Evolutionary conservation across 371 early-diverging fungal genomes (phyloP).

Genomic region (Gilbertella persicaria): DNA sequence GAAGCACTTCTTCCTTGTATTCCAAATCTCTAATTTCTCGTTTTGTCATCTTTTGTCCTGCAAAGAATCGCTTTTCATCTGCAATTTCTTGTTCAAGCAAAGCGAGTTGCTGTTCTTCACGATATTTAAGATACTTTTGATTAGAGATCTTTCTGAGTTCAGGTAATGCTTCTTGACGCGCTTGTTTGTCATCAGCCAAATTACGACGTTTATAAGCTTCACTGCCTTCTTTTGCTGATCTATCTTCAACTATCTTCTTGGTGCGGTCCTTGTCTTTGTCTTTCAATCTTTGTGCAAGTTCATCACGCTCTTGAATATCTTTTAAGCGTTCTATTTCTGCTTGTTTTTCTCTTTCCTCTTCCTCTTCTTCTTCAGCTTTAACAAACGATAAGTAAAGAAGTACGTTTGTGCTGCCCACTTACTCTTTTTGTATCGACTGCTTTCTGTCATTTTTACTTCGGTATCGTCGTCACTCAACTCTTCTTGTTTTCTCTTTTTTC

Average conservation of each 20-base stretch:
- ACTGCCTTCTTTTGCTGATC: constrained; percentile 72
- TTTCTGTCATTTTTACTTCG: constrained; percentile 45
- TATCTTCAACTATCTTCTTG: constrained; percentile 80
- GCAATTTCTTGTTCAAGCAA: constrained; percentile 75
- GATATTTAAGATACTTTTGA: constrained; percentile 86
- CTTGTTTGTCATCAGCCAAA: constrained; percentile 82
- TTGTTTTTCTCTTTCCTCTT: constrained; percentile 45
- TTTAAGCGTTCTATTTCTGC: constrained; percentile 56
- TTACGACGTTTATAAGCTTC: constrained; percentile 73
- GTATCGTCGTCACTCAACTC: constrained; percentile 59
- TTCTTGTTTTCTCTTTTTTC: constrained; percentile 57
- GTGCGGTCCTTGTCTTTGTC: constrained; percentile 84
- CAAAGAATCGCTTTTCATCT: constrained; percentile 89
- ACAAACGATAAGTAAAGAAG: not conserved
- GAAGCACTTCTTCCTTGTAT: constrained; percentile 81
- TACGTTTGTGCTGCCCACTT: constrained; percentile 7
- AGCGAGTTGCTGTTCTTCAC: constrained; percentile 83
- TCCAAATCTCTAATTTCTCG: constrained; percentile 77
- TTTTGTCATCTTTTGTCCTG: constrained; percentile 73
- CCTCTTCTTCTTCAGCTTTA: constrained; percentile 18
- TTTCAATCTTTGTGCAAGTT: constrained; percentile 80
- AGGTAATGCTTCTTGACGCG: constrained; percentile 62
- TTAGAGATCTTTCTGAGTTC: constrained; percentile 83
- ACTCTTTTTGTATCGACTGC: constrained; percentile 32
- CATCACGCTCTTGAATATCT: constrained; percentile 86